A percentile compares a stretch with the other conserved stretches of the same genome.
These are phyloP conservation scores for Sporisorium exsertum DNA, from an alignment of 1,284 basidiomycete genomes.

Conservation along the genomic window DNA sequence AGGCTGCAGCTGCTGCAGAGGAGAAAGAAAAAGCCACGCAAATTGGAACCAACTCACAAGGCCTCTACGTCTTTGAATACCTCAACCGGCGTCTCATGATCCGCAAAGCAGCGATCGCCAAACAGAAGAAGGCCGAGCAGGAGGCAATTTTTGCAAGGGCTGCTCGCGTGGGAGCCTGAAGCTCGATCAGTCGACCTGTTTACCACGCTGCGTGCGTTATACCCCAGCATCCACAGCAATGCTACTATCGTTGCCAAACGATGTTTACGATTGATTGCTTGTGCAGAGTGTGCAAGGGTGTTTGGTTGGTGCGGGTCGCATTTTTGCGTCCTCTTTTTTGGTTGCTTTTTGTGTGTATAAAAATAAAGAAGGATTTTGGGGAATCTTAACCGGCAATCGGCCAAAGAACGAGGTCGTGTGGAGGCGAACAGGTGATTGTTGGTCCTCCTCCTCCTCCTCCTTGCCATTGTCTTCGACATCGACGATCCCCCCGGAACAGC, in stretches of 20 bases:
- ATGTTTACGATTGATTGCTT: neutral
- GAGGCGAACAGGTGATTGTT: slow-evolving; percentile 18
- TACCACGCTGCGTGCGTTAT: slow-evolving; percentile 19
- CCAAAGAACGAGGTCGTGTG: slow-evolving; percentile 16
- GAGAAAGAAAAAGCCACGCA: slow-evolving; percentile 44
- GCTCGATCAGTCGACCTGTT: too few species aligned
- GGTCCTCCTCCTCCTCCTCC: neutral
- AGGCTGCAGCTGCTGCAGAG: slow-evolving; percentile 15
- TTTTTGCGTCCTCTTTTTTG: slow-evolving; percentile 2
- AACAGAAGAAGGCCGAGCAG: slow-evolving; percentile 52
- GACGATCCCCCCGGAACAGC: too few species aligned
- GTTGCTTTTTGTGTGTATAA: neutral
- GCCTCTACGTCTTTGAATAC: slow-evolving; percentile 60
- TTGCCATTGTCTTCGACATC: too few species aligned
- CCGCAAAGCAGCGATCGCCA: slow-evolving; percentile 57
- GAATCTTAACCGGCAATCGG: slow-evolving; percentile 14
- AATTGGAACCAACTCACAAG: slow-evolving; percentile 49
- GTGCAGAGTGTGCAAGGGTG: neutral
- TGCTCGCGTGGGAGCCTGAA: slow-evolving; percentile 42
- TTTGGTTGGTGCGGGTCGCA: neutral
- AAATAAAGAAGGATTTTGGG: too few species aligned
- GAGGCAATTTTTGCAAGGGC: slow-evolving; percentile 59
- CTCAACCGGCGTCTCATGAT: slow-evolving; percentile 60
- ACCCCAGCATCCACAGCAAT: too few species aligned
- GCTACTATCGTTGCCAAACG: neutral